Percentiles rank a stretch among this genome's conserved stretches.
These are phyloP conservation scores for Berkeleyomyces basicola DNA, from an alignment of 2,329 filamentous ascomycete genomes.

Conservation along the genomic window DNA sequence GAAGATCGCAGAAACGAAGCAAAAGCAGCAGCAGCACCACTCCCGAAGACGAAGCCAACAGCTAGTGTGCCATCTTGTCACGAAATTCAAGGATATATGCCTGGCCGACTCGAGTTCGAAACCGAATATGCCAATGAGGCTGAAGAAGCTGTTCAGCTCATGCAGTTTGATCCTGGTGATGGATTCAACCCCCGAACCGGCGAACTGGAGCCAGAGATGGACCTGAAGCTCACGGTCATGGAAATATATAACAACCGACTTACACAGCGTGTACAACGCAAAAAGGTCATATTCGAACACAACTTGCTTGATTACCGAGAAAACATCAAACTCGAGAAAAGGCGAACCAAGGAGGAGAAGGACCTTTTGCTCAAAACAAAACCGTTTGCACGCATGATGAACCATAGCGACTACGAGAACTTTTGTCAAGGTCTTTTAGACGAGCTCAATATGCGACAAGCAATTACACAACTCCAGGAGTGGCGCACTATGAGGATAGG, in stretches of 20 bases:
- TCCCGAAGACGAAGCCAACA: conserved; percentile 89
- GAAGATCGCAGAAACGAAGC: conserved; percentile 78
- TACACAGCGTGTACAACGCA: conserved; percentile 79
- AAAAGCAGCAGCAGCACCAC: conserved; percentile 66
- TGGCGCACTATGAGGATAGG: conserved; percentile 78
- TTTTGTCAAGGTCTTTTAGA: conserved; percentile 75
- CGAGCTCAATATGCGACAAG: conserved; percentile 78
- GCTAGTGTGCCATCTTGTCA: conserved; percentile 91
- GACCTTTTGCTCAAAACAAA: conserved; percentile 88
- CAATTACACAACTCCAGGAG: conserved; percentile 80
- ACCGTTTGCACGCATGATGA: conserved; percentile 94
- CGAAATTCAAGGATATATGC: conserved; percentile 98
- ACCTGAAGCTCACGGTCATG: conserved; percentile 94
- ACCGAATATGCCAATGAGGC: conserved; percentile 96
- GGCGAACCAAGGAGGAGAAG: conserved; percentile 84
- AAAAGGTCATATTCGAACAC: conserved; percentile 94
- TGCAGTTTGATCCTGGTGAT: conserved; percentile 95
- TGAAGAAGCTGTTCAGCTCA: conserved; percentile 92
- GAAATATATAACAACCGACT: conserved; percentile 92
- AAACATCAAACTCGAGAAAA: conserved; percentile 80
- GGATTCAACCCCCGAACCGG: conserved; percentile 72
- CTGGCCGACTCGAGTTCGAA: conserved; percentile 90
- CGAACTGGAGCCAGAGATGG: conserved; percentile 86
- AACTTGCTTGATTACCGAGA: conserved; percentile 85
- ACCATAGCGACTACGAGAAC: conserved; percentile 72